These are phyloP conservation scores for Glonium stellatum DNA, from an alignment of 495 filamentous ascomycete genomes.

Conservation along the genomic window DNA sequence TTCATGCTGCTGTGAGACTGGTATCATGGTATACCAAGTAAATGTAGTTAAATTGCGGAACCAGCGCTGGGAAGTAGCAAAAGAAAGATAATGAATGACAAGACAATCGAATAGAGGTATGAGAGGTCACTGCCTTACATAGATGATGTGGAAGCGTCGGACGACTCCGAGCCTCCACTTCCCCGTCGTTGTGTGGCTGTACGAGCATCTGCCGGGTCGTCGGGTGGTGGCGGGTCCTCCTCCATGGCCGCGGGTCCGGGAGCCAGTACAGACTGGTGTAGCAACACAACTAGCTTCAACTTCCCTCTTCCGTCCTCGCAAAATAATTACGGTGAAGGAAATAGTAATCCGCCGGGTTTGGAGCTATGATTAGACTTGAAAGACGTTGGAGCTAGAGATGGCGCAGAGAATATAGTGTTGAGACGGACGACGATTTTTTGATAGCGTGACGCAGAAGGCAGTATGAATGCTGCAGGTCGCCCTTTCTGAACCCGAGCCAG, in stretches of 20 bases:
- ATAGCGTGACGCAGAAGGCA: background rate
- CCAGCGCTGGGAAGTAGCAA: too few species aligned
- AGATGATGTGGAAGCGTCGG: constrained; percentile 15
- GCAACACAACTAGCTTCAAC: background rate
- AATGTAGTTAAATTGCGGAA: too few species aligned
- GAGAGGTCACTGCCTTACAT: constrained; percentile 13
- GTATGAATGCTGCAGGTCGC: background rate
- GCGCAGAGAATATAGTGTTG: background rate
- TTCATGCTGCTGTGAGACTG: too few species aligned
- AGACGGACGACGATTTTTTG: background rate
- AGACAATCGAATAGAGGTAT: background rate
- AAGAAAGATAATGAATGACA: background rate
- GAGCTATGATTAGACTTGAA: background rate
- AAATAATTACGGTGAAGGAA: background rate
- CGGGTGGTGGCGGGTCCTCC: constrained; percentile 28
- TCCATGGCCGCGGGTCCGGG: constrained; percentile 28
- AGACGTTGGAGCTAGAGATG: background rate
- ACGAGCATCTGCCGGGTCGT: constrained; percentile 23
- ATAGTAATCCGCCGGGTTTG: background rate
- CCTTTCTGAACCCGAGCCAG: background rate
- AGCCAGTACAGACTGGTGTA: background rate
- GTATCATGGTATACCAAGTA: too few species aligned
- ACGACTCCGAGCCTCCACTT: constrained; percentile 17
- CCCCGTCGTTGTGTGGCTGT: constrained; percentile 21
- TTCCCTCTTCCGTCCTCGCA: background rate